Conservation (phyloP, 2,329 filamentous ascomycete species). For the Fusarium xyrophilum region DNA sequence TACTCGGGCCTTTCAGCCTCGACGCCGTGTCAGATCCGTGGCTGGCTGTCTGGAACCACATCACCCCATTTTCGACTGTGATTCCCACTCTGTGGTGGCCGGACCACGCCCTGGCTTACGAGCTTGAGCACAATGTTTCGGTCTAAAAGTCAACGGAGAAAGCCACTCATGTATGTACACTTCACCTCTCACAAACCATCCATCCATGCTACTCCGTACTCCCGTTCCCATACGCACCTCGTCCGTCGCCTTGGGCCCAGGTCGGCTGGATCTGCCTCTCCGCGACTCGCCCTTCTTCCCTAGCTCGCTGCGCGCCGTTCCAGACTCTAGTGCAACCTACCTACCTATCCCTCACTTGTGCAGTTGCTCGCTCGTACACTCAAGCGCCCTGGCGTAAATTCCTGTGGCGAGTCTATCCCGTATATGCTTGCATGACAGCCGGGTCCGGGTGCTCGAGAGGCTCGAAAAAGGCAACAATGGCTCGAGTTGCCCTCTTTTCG, state of each 20-base stretch:
- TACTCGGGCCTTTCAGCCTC: conserved; percentile 11
- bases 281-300: neutral
- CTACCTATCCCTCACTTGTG: conserved; percentile 1
- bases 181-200: neutral
- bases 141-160: neutral
- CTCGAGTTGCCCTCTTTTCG: conserved; percentile 1
- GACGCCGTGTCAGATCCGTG: conserved; percentile 23
- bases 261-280: neutral
- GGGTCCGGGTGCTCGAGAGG: neutral
- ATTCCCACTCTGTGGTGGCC: neutral
- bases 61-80: neutral
- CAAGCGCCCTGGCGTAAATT: conserved; percentile 15
- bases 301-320: conserved; percentile 13
- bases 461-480: neutral
- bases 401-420: neutral
- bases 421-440: neutral
- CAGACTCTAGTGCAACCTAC: conserved; percentile 8
- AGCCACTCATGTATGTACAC: conserved; percentile 5
- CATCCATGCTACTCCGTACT: too few relatives aligned
- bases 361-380: conserved; percentile 23
- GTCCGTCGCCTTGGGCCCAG: neutral
- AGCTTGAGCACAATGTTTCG: neutral
- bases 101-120: conserved; percentile 1
- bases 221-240: conserved; percentile 9
- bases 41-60: conserved; percentile 11